A percentile compares a stretch with the other conserved stretches of the same genome.
These are phyloP conservation scores for Amylocarpus encephaloides DNA, from an alignment of 2,329 filamentous ascomycete genomes.

Conservation along the genomic window DNA sequence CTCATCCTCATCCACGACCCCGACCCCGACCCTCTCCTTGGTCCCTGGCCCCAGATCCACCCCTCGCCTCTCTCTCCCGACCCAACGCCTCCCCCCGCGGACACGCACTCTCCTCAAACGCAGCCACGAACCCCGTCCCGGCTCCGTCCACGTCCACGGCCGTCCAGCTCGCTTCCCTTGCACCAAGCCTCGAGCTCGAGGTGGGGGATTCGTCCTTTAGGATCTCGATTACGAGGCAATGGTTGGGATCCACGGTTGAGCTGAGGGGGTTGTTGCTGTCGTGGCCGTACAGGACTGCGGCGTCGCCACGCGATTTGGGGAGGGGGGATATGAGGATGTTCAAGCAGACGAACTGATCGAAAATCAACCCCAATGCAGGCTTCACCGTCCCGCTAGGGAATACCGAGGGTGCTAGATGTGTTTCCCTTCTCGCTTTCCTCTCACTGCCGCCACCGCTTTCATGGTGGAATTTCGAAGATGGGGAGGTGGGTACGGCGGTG, in stretches of 20 bases:
- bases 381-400: slow-evolving; percentile 21
- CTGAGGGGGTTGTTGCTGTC: neutral
- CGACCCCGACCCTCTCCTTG: slow-evolving; percentile 7
- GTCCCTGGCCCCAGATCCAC: too few relatives aligned
- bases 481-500: slow-evolving; percentile 39
- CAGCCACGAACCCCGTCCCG: slow-evolving; percentile 35
- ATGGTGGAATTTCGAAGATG: slow-evolving; percentile 31
- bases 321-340: slow-evolving; percentile 46
- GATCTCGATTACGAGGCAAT: slow-evolving; percentile 24
- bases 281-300: slow-evolving; percentile 31
- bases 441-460: neutral
- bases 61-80: slow-evolving; percentile 2
- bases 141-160: slow-evolving; percentile 38
- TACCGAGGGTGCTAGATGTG: slow-evolving; percentile 10
- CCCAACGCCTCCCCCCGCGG: neutral
- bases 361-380: slow-evolving; percentile 42
- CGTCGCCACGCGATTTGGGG: slow-evolving; percentile 37
- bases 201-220: slow-evolving; percentile 27
- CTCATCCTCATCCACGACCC: slow-evolving; percentile 13
- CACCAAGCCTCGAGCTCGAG: slow-evolving; percentile 24
- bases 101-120: slow-evolving; percentile 26
- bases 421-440: slow-evolving; percentile 2
- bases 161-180: slow-evolving; percentile 49
- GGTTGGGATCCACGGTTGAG: slow-evolving; percentile 12
- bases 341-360: slow-evolving; percentile 47